Evolutionary conservation across 495 filamentous ascomycete genomes (phyloP).

Genomic region (Aspergillus affinis): DNA sequence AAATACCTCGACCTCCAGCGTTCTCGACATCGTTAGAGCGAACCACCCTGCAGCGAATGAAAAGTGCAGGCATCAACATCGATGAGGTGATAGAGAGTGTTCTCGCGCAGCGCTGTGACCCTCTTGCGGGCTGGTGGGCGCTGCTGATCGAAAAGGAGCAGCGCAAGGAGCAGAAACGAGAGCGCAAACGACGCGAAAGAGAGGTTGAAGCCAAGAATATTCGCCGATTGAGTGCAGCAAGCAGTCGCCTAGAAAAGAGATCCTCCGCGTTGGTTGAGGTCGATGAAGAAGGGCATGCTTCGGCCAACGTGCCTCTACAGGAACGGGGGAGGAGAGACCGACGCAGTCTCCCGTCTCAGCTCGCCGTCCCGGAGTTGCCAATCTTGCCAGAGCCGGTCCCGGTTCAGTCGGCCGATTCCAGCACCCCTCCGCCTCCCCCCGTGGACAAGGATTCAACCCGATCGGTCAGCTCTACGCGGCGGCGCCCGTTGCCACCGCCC

Average conservation of each 20-base stretch:
- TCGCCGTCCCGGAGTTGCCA: constrained; percentile 65
- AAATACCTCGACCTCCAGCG: constrained; percentile 75
- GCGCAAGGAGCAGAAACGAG: constrained; percentile 78
- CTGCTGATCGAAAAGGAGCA: constrained; percentile 94
- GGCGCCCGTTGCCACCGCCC: constrained; percentile 76
- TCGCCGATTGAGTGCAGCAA: constrained; percentile 80
- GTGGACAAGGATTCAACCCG: constrained; percentile 77
- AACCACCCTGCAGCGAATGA: constrained; percentile 89
- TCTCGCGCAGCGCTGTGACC: constrained; percentile 82
- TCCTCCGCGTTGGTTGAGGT: constrained; percentile 72
- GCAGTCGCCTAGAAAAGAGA: constrained; percentile 76
- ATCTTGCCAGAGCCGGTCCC: constrained; percentile 62
- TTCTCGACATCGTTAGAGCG: constrained; percentile 90
- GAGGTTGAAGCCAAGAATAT: constrained; percentile 79
- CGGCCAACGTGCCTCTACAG: constrained; percentile 28
- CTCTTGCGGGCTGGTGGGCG: constrained; percentile 94
- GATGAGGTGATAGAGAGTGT: constrained; percentile 95
- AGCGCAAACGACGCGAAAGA: constrained; percentile 80
- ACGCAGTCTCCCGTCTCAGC: constrained; percentile 53
- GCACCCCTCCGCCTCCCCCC: constrained; percentile 53
- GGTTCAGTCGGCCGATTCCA: constrained; percentile 38
- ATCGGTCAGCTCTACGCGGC: constrained; percentile 66
- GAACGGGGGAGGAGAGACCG: constrained; percentile 55
- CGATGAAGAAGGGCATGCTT: constrained; percentile 63
- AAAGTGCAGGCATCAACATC: constrained; percentile 90